Evolutionary conservation across 108 stramenopile species (phyloP).

Genomic region (Aureococcus anophagefferens): DNA sequence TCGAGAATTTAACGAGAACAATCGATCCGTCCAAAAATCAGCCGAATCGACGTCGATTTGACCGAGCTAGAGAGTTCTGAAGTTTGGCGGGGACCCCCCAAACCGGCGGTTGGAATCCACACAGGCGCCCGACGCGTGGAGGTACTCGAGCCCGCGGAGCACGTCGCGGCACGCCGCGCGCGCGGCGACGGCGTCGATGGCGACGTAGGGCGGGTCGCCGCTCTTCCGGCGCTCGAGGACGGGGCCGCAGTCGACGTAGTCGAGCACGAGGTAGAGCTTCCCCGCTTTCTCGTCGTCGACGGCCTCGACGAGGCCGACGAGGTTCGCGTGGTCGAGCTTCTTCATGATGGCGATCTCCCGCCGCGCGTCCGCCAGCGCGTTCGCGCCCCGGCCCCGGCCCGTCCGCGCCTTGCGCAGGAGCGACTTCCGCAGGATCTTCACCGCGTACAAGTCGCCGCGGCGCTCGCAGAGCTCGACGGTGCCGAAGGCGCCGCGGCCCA

Average conservation of each 20-base stretch:
- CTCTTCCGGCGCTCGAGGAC: too few relatives aligned
- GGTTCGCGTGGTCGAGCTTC: neutral
- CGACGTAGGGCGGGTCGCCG: neutral
- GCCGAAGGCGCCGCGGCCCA: slow-evolving; percentile 18
- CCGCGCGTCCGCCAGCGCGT: too few relatives aligned
- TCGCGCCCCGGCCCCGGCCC: too few relatives aligned
- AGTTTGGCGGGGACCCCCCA: too few relatives aligned
- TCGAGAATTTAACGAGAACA: too few relatives aligned
- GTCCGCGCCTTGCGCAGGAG: too few relatives aligned
- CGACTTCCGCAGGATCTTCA: too few relatives aligned
- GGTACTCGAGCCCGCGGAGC: neutral
- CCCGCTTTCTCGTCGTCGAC: neutral
- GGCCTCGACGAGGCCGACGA: neutral
- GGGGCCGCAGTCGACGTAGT: neutral
- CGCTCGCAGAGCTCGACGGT: slow-evolving; percentile 20
- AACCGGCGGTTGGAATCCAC: too few relatives aligned
- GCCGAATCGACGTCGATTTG: too few relatives aligned
- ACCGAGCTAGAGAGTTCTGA: too few relatives aligned
- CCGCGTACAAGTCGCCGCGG: neutral
- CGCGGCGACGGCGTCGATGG: neutral
- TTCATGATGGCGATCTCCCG: neutral
- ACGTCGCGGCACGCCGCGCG: too few relatives aligned
- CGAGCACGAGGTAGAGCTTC: neutral
- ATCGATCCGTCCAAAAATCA: too few relatives aligned
- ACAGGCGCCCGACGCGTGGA: neutral